phyloP scores from a whole-genome alignment of 108 stramenopile species.

The Cyclotella choctawhatcheeana region DNA sequence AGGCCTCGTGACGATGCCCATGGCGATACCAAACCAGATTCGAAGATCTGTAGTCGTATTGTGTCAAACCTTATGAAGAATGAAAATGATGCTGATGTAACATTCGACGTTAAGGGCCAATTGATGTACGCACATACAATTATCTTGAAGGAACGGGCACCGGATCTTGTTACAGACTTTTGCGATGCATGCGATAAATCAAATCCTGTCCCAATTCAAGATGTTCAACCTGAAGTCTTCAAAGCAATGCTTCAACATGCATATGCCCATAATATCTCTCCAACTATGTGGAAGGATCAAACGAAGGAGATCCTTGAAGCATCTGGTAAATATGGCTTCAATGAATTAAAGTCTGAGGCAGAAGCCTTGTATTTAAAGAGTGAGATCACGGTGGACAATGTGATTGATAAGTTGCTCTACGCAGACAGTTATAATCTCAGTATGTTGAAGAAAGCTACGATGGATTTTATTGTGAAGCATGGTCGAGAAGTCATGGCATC shows the following conservation, averaged over 20 bases:
- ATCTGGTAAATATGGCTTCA: constrained; percentile 28
- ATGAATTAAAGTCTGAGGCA: constrained; percentile 28
- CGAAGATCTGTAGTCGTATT: background rate
- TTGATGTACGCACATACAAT: background rate
- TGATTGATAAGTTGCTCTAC: constrained; percentile 15
- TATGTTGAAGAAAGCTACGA: constrained; percentile 24
- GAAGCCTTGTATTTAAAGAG: constrained; percentile 24
- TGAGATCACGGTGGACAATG: constrained; percentile 14
- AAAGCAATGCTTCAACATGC: constrained; percentile 15
- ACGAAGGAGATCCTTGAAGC: constrained; percentile 38
- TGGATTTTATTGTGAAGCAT: constrained; percentile 24
- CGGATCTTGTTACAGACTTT: constrained; percentile 15
- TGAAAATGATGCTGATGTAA: background rate
- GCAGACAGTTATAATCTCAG: constrained; percentile 25
- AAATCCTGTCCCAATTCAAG: constrained; percentile 25
- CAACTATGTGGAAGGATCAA: constrained; percentile 13
- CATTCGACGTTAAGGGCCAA: background rate
- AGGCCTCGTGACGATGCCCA: background rate
- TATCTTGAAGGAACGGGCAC: constrained; percentile 1
- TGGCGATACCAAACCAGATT: background rate
- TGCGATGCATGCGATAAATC: constrained; percentile 11
- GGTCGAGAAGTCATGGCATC: constrained; percentile 17
- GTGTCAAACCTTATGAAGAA: background rate
- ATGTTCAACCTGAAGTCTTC: constrained; percentile 32
- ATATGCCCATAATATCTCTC: constrained; percentile 22